phyloP scores from a whole-genome alignment of 163 green algal species.

The Botryococcus braunii region DNA sequence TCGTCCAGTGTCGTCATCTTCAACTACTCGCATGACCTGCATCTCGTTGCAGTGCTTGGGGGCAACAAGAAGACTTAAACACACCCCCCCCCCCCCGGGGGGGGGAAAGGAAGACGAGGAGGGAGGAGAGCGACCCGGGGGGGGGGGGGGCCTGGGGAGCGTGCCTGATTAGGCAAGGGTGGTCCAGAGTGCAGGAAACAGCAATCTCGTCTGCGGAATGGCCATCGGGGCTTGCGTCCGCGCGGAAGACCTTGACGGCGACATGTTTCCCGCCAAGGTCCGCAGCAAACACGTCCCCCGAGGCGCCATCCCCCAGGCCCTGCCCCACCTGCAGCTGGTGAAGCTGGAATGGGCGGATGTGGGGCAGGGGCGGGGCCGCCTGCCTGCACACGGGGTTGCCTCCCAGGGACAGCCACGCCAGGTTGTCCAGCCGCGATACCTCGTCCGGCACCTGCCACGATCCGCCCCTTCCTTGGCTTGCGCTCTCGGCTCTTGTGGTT shows the following conservation, averaged over 20 bases:
- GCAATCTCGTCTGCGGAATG: slow-evolving; percentile 43
- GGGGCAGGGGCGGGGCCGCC: slow-evolving; percentile 1
- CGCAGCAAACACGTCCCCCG: slow-evolving; percentile 39
- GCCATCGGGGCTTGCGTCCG: slow-evolving; percentile 60
- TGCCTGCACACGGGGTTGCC: slow-evolving; percentile 40
- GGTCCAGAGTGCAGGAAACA: slow-evolving; percentile 33
- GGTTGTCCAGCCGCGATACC: slow-evolving; percentile 17
- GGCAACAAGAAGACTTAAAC: no score
- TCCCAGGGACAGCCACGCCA: slow-evolving; percentile 55
- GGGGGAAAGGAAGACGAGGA: no score
- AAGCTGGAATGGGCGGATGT: not conserved
- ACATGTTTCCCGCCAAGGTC: slow-evolving; percentile 18
- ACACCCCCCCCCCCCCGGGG: no score
- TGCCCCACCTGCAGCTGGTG: slow-evolving; percentile 16
- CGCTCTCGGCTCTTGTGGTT: no score
- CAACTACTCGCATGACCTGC: no score
- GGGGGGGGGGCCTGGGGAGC: no score
- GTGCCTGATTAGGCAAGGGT: slow-evolving; percentile 29
- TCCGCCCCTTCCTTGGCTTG: no score
- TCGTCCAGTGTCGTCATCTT: no score
- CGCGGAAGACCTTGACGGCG: slow-evolving; percentile 49
- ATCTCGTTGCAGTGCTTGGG: no score
- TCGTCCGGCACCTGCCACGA: slow-evolving; percentile 23
- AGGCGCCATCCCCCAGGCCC: slow-evolving; percentile 42
- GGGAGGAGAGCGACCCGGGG: no score